A percentile compares a stretch with the other conserved stretches of the same genome.
phyloP scores from a whole-genome alignment of 306 rosid genomes.

The Lathyrus aphaca region DNA sequence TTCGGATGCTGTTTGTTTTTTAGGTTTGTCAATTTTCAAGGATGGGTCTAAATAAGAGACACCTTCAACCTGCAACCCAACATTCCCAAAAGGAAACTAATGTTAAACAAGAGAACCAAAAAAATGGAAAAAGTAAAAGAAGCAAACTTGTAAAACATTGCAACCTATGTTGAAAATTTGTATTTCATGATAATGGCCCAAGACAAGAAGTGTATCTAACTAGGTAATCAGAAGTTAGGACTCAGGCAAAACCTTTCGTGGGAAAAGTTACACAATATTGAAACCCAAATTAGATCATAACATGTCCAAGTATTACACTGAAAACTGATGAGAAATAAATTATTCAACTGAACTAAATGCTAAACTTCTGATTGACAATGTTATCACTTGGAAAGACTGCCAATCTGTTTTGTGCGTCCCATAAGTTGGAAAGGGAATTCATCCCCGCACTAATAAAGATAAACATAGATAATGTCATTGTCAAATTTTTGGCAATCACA shows the following conservation, averaged over 20 bases:
- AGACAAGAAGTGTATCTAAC: conserved; percentile 5
- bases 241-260: not conserved
- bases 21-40: conserved; percentile 40
- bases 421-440: conserved; percentile 17
- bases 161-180: conserved; percentile 12
- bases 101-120: conserved; percentile 34
- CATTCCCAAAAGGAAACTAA: conserved; percentile 35
- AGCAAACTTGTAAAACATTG: not conserved
- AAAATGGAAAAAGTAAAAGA: conserved; percentile 1
- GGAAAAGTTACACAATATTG: not conserved
- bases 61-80: conserved; percentile 72
- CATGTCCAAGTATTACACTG: conserved; percentile 11
- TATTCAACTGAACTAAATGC: conserved; percentile 15
- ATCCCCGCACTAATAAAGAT: not conserved
- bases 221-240: conserved; percentile 24
- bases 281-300: conserved; percentile 20
- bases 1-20: conserved; percentile 40
- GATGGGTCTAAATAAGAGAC: conserved; percentile 64
- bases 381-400: conserved; percentile 17
- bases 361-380: conserved; percentile 7
- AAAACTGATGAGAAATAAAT: conserved; percentile 28
- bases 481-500: not conserved
- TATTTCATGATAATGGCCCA: conserved; percentile 25
- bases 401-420: conserved; percentile 8
- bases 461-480: not conserved